These are phyloP conservation scores for Albugo laibachii DNA, from an alignment of 352 stramenopile genomes.

Conservation along the genomic window DNA sequence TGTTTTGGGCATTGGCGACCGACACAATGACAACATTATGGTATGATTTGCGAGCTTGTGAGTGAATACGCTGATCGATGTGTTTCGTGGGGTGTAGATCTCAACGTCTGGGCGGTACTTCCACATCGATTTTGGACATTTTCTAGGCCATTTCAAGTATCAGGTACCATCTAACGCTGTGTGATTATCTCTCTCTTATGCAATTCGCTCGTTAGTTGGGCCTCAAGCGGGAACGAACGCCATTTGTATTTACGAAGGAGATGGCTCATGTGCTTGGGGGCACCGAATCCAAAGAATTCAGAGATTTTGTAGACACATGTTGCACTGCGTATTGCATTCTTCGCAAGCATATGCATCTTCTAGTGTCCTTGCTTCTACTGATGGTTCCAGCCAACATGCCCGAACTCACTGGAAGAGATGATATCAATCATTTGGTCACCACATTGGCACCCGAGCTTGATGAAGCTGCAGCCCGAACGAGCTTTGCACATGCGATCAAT, in stretches of 20 bases:
- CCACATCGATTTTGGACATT: conserved; percentile 80
- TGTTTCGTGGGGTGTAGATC: conserved; percentile 20
- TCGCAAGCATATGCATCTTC: conserved; percentile 72
- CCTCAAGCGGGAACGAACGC: conserved; percentile 59
- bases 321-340: conserved; percentile 54
- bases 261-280: conserved; percentile 76
- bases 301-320: conserved; percentile 46
- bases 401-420: conserved; percentile 50
- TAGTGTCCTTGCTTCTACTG: conserved; percentile 62
- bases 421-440: conserved; percentile 75
- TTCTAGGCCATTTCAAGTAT: conserved; percentile 79
- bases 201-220: conserved; percentile 22
- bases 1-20: conserved; percentile 87
- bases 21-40: conserved; percentile 95
- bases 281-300: conserved; percentile 48
- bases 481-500: conserved; percentile 60
- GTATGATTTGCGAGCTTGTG: conserved; percentile 14
- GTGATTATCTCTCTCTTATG: not conserved
- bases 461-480: conserved; percentile 35
- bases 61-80: not conserved
- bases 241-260: conserved; percentile 78
- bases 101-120: conserved; percentile 60
- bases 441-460: conserved; percentile 48
- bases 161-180: conserved; percentile 14
- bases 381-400: conserved; percentile 81